Evolutionary conservation across 306 rosid genomes (phyloP).

Genomic region (Dryas drummondii): DNA sequence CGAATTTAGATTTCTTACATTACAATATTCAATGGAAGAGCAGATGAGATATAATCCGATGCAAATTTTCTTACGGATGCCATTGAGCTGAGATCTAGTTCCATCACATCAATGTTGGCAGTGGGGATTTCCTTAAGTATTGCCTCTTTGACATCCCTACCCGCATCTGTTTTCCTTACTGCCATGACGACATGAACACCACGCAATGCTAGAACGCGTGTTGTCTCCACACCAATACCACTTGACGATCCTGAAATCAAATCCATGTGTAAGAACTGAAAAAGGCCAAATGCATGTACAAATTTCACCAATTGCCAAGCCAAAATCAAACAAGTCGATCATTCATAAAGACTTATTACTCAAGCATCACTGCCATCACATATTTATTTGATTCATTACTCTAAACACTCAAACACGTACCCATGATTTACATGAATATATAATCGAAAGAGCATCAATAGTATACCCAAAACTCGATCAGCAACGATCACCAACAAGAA

Average conservation of each 20-base stretch:
- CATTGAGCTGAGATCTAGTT: constrained; percentile 70
- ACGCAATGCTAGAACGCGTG: constrained; percentile 67
- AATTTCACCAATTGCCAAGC: background rate
- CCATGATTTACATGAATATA: background rate
- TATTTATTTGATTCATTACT: background rate
- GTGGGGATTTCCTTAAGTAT: constrained; percentile 52
- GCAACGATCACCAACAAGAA: background rate
- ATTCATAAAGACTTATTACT: too few relatives aligned
- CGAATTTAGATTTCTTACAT: constrained; percentile 45
- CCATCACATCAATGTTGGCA: constrained; percentile 64
- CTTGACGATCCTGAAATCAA: constrained; percentile 72
- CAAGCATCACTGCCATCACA: background rate
- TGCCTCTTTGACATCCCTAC: constrained; percentile 44
- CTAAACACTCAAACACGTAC: background rate
- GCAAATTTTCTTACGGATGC: constrained; percentile 74
- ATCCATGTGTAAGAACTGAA: constrained; percentile 19
- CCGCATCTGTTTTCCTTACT: constrained; percentile 60
- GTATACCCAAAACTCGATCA: background rate
- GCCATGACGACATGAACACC: constrained; percentile 86
- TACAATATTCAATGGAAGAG: constrained; percentile 60
- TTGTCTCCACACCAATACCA: constrained; percentile 76
- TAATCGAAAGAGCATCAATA: background rate
- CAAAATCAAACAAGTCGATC: background rate
- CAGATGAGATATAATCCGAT: constrained; percentile 55
- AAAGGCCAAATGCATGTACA: background rate